Conservation (phyloP, 1,284 basidiomycete species). For the Malassezia obtusa region DNA sequence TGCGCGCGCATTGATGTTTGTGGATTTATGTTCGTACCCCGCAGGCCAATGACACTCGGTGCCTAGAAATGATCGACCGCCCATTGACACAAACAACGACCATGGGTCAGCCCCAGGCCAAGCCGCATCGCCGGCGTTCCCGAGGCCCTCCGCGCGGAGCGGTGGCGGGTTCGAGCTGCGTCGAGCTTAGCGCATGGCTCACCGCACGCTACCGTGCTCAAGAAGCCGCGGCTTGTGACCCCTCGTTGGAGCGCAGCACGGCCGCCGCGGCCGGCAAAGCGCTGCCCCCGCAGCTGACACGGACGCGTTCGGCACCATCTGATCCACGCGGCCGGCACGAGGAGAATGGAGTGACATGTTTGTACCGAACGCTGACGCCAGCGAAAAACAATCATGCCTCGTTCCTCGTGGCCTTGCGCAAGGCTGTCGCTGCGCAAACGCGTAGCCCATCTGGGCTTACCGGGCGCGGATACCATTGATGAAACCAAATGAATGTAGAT, state of each 20-base stretch:
- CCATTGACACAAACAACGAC: not conserved
- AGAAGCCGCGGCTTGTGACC: not conserved
- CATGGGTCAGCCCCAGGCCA: not conserved
- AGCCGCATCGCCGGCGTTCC: not conserved
- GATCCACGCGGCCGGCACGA: not conserved
- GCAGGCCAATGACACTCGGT: not conserved
- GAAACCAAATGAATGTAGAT: not conserved
- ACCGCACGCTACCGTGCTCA: not conserved
- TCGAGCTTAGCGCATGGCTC: not conserved
- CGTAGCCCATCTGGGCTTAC: not conserved
- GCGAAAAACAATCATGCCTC: not conserved
- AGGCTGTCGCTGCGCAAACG: not conserved
- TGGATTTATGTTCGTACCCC: not conserved
- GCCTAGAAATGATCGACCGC: not conserved
- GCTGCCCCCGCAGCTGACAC: not conserved
- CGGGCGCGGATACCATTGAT: not conserved
- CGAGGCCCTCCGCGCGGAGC: not conserved
- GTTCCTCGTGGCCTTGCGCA: not conserved
- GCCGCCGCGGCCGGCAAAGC: not conserved
- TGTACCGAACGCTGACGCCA: too few relatives aligned
- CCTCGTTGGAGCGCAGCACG: not conserved
- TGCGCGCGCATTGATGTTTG: not conserved
- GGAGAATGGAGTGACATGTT: too few relatives aligned
- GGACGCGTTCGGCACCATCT: not conserved
- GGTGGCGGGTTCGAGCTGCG: not conserved